Evolutionary conservation across 352 stramenopile genomes (phyloP), one percentile per base, ranked within the genome.

Genomic region (Pythium phragmitis): DNA sequence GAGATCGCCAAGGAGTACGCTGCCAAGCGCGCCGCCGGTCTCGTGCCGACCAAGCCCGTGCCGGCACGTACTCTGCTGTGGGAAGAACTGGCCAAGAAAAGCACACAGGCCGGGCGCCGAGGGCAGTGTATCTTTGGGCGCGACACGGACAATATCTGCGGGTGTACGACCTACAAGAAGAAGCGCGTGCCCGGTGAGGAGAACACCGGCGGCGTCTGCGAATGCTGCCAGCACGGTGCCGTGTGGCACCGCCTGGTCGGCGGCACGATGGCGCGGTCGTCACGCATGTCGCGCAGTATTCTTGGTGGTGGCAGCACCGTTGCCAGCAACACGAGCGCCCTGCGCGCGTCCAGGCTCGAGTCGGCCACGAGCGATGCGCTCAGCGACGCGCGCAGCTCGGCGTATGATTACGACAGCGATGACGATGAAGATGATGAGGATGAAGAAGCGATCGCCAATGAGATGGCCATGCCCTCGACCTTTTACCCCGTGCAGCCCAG

Each of bases 1-100:
- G 82, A 89, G 48, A 84, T 94, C 46, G 85, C 85, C n/a, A 82
- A 88, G 13, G 85, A 94, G 52, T 94, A 89, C 60, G 79, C 85
- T 2, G 85, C 82, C 16, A 94, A 94, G 62, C 72, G 85, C 42
- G 83, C 83, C 2, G 84, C 80, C 1, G 85, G 85, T 0, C 69
- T 94, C 7, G 85, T 94, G 5, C 85, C 85, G 13, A 85, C 74
- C 3, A 80, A 79, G 54, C 85, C 85, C 1, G 80, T 92, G 17
- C 85, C 85, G 0, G 83, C 85, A 46, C 74, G 83, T 6, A 91
- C 83, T 12, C 65, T 94, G 41, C 58, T 94, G n/a, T 94, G 85
- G 85, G 77, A 94, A 52, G 85, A 94, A 52, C 70, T 91, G 59
- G 80, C 85, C 23, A 57, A 73, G 48, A 76, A 68, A 16, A n/a